phyloP scores from a whole-genome alignment of 108 stramenopile species.

The Skeletonema marinoi region DNA sequence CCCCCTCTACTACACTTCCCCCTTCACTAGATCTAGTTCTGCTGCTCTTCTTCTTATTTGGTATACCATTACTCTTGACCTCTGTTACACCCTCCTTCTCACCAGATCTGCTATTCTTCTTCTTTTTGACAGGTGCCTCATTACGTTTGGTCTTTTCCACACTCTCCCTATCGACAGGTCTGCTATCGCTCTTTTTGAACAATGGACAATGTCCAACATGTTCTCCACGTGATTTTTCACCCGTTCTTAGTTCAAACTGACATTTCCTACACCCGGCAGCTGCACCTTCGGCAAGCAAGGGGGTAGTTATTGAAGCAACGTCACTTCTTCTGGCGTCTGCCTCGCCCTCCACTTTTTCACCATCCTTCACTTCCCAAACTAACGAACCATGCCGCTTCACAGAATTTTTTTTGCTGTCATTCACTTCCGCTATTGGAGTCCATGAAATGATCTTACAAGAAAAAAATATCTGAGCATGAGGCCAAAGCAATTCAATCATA shows the following conservation, averaged over 20 bases:
- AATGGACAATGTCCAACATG: not conserved
- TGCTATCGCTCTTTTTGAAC: not conserved
- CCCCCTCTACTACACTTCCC: not conserved
- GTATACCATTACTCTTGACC: not conserved
- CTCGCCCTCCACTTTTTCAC: not conserved
- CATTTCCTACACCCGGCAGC: not conserved
- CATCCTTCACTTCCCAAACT: not conserved
- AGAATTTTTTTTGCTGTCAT: not conserved
- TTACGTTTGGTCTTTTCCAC: not conserved
- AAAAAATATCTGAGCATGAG: constrained; percentile 22
- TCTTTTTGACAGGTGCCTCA: not conserved
- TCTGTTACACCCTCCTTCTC: not conserved
- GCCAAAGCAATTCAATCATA: constrained; percentile 34
- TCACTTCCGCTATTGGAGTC: constrained; percentile 13
- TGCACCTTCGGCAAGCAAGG: not conserved
- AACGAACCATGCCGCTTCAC: not conserved
- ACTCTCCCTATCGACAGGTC: not conserved
- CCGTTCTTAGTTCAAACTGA: not conserved
- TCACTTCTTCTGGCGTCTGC: not conserved
- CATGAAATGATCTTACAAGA: constrained; percentile 32
- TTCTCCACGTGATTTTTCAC: not conserved
- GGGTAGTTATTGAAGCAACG: not conserved
- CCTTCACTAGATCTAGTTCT: not conserved
- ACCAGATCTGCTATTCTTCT: not conserved
- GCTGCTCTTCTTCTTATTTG: not conserved